Evolutionary conservation across 164 flowering plant genomes (phyloP), one percentile per base, ranked within the genome.

Genomic region (Vitis labrusca): DNA sequence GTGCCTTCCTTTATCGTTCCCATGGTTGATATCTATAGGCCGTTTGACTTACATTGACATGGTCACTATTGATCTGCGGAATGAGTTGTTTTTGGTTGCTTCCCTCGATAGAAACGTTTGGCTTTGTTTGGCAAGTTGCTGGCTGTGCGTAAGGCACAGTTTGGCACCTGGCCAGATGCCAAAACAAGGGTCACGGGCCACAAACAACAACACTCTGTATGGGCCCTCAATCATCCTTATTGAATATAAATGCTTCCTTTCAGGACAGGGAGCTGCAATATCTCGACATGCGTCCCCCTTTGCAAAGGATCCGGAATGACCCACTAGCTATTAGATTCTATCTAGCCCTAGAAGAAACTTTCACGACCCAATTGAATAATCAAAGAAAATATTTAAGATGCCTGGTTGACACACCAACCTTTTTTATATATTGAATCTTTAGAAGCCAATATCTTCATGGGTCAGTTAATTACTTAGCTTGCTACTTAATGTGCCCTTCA

Each of bases 171-270:
- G 32, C 62, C 63, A 69, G n/a, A 14, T n/a, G 49, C 66, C 70
- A 74, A 68, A 56, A 65, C 19, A 5, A n/a, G 49, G 9, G 56
- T 70, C 77, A 69, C 73, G 77, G 77, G 65, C 59, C 63, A 63
- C 62, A 55, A 48, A 10, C 5, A 50, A 11, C 63, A 63, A 48
- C 23, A 44, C 23, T 7, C 5, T 6, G n/a, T 10, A 57, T 23
- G 50, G 70, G 14, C 55, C 54, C 63, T 68, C 64, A 32, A 59
- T 59, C 58, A 37, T 37, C 7, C 44, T 37, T 37, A 0, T 37
- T 2, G 44, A 37, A 37, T 37, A 37, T 37, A 37, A 3, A 37
- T 2, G 0, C 50, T 8, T 5, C 49, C 30, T 48, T 23, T 37
- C 44, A 37, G 44, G 5, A 48, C n/a, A 29, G 47, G 50, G 27